Evolutionary conservation across 2,329 filamentous ascomycete genomes (phyloP).

Genomic region (Fusarium avenaceum): DNA sequence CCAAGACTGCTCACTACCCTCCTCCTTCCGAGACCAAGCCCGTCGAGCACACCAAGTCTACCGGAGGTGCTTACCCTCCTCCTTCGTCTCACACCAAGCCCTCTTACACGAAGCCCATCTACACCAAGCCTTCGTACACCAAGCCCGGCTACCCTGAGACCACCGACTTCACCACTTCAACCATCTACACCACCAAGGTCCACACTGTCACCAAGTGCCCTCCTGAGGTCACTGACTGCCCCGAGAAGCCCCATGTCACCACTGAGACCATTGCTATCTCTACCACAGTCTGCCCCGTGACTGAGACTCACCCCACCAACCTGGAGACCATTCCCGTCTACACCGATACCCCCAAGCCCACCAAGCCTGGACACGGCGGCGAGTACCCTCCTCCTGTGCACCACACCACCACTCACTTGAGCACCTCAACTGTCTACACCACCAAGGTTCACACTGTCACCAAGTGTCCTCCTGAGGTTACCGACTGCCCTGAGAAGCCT

Average conservation of each 20-base stretch:
- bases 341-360: constrained; percentile 5
- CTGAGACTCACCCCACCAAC: constrained; percentile 3
- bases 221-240: constrained; percentile 26
- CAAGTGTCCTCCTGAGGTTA: constrained; percentile 29
- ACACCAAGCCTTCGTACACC: constrained; percentile 25
- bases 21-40: background rate
- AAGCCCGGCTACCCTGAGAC: constrained; percentile 22
- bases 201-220: constrained; percentile 33
- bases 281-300: constrained; percentile 36
- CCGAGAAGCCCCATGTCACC: constrained; percentile 24
- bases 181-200: constrained; percentile 37
- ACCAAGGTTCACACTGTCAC: constrained; percentile 42
- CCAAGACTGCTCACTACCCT: background rate
- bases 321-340: constrained; percentile 7
- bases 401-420: constrained; percentile 28
- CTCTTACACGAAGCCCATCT: constrained; percentile 18
- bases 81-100: constrained; percentile 8
- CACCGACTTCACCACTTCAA: constrained; percentile 32
- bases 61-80: constrained; percentile 1
- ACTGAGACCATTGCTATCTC: constrained; percentile 34
- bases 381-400: constrained; percentile 5
- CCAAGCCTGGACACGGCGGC: background rate
- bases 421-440: constrained; percentile 39
- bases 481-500: constrained; percentile 35
- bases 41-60: background rate